Evolutionary conservation across 2,329 filamentous ascomycete species (phyloP).

Genomic region (Diplodia seriata): DNA sequence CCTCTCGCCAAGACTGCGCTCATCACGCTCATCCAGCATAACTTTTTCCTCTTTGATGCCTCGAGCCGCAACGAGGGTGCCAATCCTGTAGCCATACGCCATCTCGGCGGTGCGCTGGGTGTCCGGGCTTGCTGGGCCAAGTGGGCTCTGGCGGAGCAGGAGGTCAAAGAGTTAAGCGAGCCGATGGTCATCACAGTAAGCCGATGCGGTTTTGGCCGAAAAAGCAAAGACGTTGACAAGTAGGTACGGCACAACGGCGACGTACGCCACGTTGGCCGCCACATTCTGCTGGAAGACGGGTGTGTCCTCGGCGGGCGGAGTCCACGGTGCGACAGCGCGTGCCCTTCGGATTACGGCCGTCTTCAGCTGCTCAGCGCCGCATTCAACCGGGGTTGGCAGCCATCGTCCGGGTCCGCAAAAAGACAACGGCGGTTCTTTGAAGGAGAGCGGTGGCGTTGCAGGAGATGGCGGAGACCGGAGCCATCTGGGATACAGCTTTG

Average conservation of each 20-base stretch:
- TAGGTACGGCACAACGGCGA: constrained; percentile 38
- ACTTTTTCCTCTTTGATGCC: constrained; percentile 48
- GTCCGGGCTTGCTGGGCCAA: constrained; percentile 52
- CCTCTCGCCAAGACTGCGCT: constrained; percentile 48
- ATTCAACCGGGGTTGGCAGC: constrained; percentile 38
- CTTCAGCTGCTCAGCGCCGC: constrained; percentile 31
- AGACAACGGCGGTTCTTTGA: constrained; percentile 53
- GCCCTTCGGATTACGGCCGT: too few relatives aligned
- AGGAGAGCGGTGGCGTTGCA: constrained; percentile 45
- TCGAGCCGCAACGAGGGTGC: constrained; percentile 38
- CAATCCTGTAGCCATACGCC: constrained; percentile 44
- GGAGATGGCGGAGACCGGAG: constrained; percentile 48
- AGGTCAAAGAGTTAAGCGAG: constrained; percentile 45
- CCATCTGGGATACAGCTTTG: constrained; percentile 49
- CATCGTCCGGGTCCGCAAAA: constrained; percentile 46
- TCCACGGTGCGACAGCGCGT: too few relatives aligned
- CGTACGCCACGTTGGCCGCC: constrained; percentile 33
- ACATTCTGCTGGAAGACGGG: constrained; percentile 34
- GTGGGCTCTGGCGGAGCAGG: constrained; percentile 50
- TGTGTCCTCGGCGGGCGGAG: too few relatives aligned
- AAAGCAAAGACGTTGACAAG: constrained; percentile 42
- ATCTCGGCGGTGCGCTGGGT: constrained; percentile 50
- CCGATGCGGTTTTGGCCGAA: constrained; percentile 2
- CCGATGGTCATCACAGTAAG: constrained; percentile 44
- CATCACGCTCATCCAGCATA: constrained; percentile 55